These are phyloP conservation scores for Asterophora lycoperdoides DNA, from an alignment of 768 basidiomycete species.

Conservation along the genomic window DNA sequence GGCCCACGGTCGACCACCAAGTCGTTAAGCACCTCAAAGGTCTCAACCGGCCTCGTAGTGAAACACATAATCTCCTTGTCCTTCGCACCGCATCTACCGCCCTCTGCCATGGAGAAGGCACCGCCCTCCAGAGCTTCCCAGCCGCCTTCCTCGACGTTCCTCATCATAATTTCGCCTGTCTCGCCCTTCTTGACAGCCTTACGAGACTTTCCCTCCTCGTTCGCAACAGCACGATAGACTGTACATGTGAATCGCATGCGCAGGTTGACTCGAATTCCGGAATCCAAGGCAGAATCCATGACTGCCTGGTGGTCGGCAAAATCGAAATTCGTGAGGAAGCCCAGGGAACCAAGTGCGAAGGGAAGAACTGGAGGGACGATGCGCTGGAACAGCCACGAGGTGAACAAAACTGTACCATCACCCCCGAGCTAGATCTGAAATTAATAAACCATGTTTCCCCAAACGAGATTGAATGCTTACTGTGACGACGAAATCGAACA, in stretches of 20 bases:
- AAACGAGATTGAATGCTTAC: slow-evolving; percentile 42
- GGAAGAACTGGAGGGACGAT: slow-evolving; percentile 98
- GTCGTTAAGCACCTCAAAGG: slow-evolving; percentile 95
- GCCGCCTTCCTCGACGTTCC: slow-evolving; percentile 80
- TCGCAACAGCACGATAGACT: slow-evolving; percentile 86
- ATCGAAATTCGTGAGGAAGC: slow-evolving; percentile 97
- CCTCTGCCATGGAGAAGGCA: slow-evolving; percentile 37
- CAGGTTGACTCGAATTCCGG: slow-evolving; percentile 93
- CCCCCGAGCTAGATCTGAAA: slow-evolving; percentile 77
- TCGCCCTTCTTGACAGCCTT: slow-evolving; percentile 91
- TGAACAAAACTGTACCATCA: slow-evolving; percentile 97
- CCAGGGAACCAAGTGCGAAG: slow-evolving; percentile 94
- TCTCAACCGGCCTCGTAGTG: slow-evolving; percentile 90
- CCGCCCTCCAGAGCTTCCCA: slow-evolving; percentile 96
- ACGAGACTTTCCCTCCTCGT: slow-evolving; percentile 60
- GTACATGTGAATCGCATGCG: slow-evolving; percentile 99
- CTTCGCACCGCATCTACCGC: slow-evolving; percentile 48
- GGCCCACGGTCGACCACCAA: slow-evolving; percentile 97
- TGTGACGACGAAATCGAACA: slow-evolving; percentile 97
- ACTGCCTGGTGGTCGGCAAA: slow-evolving; percentile 81
- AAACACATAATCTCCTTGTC: slow-evolving; percentile 99
- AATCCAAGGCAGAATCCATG: slow-evolving; percentile 84
- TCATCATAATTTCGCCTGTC: slow-evolving; percentile 97
- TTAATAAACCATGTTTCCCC: background rate
- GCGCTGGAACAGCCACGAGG: slow-evolving; percentile 97